These are phyloP conservation scores for Eucalyptus pauciflora DNA, from an alignment of 345 rosid genomes.

Conservation along the genomic window DNA sequence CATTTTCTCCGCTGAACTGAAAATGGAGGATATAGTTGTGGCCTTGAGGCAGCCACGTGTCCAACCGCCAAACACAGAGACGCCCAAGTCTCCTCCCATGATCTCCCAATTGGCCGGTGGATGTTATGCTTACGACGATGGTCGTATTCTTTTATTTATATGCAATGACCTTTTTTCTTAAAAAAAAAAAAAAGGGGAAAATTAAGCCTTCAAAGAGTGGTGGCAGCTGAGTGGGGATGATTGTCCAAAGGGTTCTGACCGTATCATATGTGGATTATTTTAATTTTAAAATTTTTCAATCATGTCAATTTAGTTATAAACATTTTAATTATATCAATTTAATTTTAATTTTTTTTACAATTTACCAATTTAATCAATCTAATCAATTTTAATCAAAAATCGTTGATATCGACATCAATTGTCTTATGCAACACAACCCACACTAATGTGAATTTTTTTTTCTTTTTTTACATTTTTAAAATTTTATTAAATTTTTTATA, in stretches of 20 bases:
- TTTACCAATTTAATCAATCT: accelerated
- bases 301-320: accelerated
- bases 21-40: not conserved
- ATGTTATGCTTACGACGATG: not conserved
- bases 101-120: not conserved
- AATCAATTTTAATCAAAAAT: no score
- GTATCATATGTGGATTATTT: no score
- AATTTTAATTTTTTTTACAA: accelerated
- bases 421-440: not conserved
- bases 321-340: no score
- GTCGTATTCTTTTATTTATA: not conserved
- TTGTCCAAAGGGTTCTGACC: not conserved
- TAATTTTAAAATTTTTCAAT: accelerated
- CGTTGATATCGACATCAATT: accelerated
- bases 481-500: no score
- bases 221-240: not conserved
- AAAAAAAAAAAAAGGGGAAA: no score
- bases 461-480: no score
- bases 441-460: accelerated
- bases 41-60: not conserved
- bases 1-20: not conserved
- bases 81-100: not conserved
- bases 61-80: not conserved
- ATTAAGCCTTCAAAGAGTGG: not conserved
- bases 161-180: not conserved